A percentile compares a stretch with the other conserved stretches of the same genome.
Evolutionary conservation across 169 alveolate genomes (phyloP).

Genomic region (Eimeria falciformis): DNA sequence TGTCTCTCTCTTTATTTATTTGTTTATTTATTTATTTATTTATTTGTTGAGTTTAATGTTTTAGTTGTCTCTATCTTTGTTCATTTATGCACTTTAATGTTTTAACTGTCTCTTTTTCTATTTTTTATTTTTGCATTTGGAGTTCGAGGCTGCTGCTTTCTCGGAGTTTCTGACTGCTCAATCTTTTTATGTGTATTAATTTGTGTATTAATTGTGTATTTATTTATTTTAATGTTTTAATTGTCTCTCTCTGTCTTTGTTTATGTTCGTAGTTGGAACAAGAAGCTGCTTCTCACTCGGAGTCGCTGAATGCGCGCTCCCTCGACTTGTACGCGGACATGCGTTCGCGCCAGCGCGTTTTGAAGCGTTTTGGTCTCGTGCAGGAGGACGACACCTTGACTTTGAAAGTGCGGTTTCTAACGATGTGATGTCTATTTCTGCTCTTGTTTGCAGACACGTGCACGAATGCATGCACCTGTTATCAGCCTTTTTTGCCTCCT

Average conservation of each 20-base stretch:
- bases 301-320: slow-evolving; percentile 15
- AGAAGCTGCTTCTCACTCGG: not conserved
- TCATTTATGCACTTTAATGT: too few species aligned
- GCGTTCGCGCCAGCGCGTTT: slow-evolving; percentile 10
- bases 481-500: too few species aligned
- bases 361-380: not conserved
- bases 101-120: not conserved
- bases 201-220: not conserved
- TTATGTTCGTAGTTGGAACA: not conserved
- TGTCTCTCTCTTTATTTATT: too few species aligned
- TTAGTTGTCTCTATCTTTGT: not conserved
- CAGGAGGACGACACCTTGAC: slow-evolving; percentile 9
- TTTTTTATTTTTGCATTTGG: not conserved
- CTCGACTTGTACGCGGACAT: slow-evolving; percentile 58
- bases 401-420: not conserved
- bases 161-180: not conserved
- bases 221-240: not conserved
- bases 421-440: not conserved
- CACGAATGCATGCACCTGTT: not conserved
- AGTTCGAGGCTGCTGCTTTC: not conserved
- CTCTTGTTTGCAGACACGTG: not conserved
- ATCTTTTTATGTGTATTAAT: slow-evolving; percentile 30
- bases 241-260: not conserved
- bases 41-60: too few species aligned
- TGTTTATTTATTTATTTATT: too few species aligned